Base-by-base conservation (phyloP, 441 rosid species). In the Erodium trifolium region DNA sequence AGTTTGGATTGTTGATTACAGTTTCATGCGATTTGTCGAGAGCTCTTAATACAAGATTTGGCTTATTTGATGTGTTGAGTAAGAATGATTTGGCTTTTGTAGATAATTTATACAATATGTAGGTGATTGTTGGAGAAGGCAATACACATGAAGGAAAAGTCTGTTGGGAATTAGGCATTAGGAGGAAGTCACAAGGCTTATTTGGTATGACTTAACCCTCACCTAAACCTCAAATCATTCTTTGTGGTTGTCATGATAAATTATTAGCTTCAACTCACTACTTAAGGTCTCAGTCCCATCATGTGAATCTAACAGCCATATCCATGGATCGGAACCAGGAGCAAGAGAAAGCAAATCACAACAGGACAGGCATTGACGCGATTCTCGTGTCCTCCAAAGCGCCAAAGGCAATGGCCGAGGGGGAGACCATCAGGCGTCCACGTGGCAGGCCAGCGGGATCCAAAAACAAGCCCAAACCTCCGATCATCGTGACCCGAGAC, bases 381-480 rank as follows among this genome's bases (percentile, higher is more conserved):
- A 71, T 79, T 8, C 80, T 79, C 3, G 34, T 72, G 73, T 72
- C 85, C 69, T 72, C 86, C 34, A 85, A 75, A 68, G 67, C 85
- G 19, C 80, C 90, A 0, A 86, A 85, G 84, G 79, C 80, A 17
- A 84, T 84, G 1, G 79, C 80, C 0, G 88, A 83, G 17, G 83
- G 86, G 18, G 87, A 82, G 70, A 76, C 82, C 35, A 74, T 79
- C 70, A 81, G 94, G 78, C 78, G 91, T 47, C 89, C 89, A 31
- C 80, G 93, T 16, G 93, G 93, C 5, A 77, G 93, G 70, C 93
- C 93, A 0, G 87, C 91, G 10, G 91, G 93, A 16, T 85, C 93
- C 41, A 88, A 85, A 67, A 88, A 86, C 86, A 88, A 88, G 79
- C 93, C 91, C 0, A 88, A 88, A 71, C 93, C 89, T 11, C 91